Evolutionary conservation across 345 rosid genomes (phyloP).

Genomic region (Cardamine resedifolia): DNA sequence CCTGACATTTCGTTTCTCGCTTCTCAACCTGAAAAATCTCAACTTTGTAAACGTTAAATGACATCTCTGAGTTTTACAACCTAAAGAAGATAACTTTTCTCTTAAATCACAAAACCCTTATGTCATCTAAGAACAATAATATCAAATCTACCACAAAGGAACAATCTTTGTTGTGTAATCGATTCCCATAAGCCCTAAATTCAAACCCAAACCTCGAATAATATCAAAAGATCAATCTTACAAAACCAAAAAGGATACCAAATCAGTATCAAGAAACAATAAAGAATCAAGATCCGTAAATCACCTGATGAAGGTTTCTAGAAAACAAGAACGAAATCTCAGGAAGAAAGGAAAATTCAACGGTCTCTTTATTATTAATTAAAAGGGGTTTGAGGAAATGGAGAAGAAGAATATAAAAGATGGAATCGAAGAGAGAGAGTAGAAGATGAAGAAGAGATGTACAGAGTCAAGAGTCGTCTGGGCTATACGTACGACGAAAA

Average conservation of each 20-base stretch:
- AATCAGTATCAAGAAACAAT: neutral
- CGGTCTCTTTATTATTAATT: neutral
- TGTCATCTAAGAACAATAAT: neutral
- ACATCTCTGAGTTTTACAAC: neutral
- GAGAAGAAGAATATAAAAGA: neutral
- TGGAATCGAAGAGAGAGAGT: neutral
- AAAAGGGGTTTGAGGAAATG: neutral
- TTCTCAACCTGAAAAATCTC: slow-evolving; percentile 30
- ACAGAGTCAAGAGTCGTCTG: slow-evolving; percentile 23
- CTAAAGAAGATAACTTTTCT: slow-evolving; percentile 12
- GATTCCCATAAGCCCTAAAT: slow-evolving; percentile 9
- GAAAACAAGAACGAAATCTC: slow-evolving; percentile 17
- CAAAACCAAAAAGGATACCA: neutral
- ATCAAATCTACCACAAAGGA: neutral
- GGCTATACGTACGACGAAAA: slow-evolving; percentile 9
- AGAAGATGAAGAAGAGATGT: slow-evolving; percentile 27
- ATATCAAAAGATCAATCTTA: neutral
- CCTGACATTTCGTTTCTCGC: slow-evolving; percentile 63
- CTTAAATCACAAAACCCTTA: slow-evolving; percentile 29
- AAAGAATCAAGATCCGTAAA: slow-evolving; percentile 20
- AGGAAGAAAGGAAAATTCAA: slow-evolving; percentile 12
- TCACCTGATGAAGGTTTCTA: slow-evolving; percentile 27
- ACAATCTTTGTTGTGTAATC: neutral
- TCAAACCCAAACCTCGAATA: neutral
- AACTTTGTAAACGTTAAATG: neutral